phyloP scores from a whole-genome alignment of 768 basidiomycete species.

The Tulasnella sp. region DNA sequence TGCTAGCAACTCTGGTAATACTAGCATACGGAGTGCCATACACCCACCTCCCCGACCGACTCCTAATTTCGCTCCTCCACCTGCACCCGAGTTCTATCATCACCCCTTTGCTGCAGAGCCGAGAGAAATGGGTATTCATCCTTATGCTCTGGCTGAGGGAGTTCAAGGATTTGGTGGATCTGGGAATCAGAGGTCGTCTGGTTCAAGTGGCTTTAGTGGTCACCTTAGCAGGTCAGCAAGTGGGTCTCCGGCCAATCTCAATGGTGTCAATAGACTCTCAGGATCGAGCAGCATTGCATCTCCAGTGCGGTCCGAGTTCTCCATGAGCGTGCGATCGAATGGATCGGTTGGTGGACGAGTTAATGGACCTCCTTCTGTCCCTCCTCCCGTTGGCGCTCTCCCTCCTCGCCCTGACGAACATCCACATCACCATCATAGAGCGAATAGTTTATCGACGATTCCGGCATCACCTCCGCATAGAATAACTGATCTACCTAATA shows the following conservation, averaged over 20 bases:
- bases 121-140: neutral
- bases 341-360: slow-evolving; percentile 1
- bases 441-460: slow-evolving; percentile 13
- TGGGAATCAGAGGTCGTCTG: neutral
- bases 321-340: neutral
- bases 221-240: neutral
- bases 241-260: neutral
- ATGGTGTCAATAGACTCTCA: neutral
- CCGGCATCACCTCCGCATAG: slow-evolving; percentile 8
- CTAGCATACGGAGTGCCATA: neutral
- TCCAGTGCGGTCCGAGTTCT: slow-evolving; percentile 3
- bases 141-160: too few relatives aligned
- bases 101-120: neutral
- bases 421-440: neutral
- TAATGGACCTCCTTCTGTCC: slow-evolving; percentile 3
- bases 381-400: slow-evolving; percentile 1
- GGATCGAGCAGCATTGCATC: neutral
- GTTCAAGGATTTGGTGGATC: too few relatives aligned
- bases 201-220: neutral
- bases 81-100: neutral
- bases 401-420: neutral
- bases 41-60: slow-evolving; percentile 5
- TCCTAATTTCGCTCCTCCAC: slow-evolving; percentile 8
- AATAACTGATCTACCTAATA: neutral
- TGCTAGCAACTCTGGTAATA: neutral